Evolutionary conservation across 148 eudicot species (phyloP).

Genomic region (Cornus controversa): DNA sequence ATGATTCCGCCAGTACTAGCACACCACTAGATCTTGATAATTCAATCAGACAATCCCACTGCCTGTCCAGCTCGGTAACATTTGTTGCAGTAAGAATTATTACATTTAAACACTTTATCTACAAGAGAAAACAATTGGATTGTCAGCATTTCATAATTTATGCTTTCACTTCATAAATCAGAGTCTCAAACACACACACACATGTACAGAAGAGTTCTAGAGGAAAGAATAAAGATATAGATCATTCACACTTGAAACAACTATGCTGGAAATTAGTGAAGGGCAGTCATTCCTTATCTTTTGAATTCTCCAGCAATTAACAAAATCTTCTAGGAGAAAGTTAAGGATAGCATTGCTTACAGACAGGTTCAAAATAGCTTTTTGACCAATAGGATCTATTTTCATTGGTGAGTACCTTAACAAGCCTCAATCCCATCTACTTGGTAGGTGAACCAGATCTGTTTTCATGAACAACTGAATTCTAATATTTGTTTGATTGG

Average conservation of each 20-base stretch:
- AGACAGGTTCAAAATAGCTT: too few species aligned
- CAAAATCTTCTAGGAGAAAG: too few species aligned
- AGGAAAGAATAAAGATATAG: background rate
- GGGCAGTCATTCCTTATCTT: too few species aligned
- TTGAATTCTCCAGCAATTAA: too few species aligned
- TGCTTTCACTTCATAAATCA: conserved; percentile 6
- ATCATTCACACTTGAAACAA: background rate
- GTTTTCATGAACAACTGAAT: too few species aligned
- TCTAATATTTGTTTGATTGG: too few species aligned
- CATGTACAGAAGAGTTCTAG: background rate
- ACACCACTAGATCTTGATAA: conserved; percentile 46
- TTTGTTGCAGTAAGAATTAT: conserved; percentile 72
- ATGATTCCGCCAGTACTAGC: conserved; percentile 46
- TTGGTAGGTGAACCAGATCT: too few species aligned
- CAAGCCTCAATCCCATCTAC: too few species aligned
- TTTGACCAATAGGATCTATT: too few species aligned
- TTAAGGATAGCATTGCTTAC: too few species aligned
- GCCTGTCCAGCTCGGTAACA: conserved; percentile 61
- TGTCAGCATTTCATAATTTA: background rate
- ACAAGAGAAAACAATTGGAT: conserved; percentile 29
- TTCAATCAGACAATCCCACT: conserved; percentile 84
- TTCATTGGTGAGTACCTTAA: too few species aligned
- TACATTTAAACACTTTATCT: conserved; percentile 90
- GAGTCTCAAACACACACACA: background rate
- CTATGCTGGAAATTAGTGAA: too few species aligned